A percentile compares a stretch with the other conserved stretches of the same genome.
phyloP scores from a whole-genome alignment of 2,329 filamentous ascomycete genomes.

The Metarhizium brunneum region DNA sequence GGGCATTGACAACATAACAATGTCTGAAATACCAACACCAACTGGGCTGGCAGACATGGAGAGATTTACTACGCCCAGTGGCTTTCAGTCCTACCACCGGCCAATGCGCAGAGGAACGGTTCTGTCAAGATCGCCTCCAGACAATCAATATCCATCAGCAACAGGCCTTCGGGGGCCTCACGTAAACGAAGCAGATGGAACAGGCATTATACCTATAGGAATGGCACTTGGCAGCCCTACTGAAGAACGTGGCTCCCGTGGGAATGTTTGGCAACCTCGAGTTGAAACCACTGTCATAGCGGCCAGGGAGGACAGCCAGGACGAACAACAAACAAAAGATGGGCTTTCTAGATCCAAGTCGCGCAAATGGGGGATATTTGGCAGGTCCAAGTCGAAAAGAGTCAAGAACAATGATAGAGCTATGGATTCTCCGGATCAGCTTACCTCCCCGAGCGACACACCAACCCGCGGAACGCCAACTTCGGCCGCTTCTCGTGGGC shows the following conservation, averaged over 20 bases:
- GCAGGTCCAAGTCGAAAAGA: conserved; percentile 28
- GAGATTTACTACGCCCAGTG: not conserved
- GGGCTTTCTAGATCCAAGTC: conserved; percentile 33
- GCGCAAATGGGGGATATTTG: conserved; percentile 52
- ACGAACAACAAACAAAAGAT: conserved; percentile 11
- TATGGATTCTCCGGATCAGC: conserved; percentile 9
- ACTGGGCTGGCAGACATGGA: not conserved
- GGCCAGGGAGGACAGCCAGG: conserved; percentile 8
- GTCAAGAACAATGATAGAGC: conserved; percentile 7
- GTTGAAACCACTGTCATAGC: conserved; percentile 15
- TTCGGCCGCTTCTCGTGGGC: not conserved
- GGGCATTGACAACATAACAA: not conserved
- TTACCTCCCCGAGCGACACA: not conserved
- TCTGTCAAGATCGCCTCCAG: conserved; percentile 30
- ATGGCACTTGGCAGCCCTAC: conserved; percentile 66
- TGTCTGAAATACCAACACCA: not conserved
- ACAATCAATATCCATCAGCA: not conserved
- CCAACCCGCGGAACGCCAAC: not conserved
- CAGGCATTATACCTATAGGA: conserved; percentile 46
- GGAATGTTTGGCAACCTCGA: conserved; percentile 20
- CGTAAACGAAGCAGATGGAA: conserved; percentile 21
- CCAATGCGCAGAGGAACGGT: not conserved
- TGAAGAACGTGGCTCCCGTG: conserved; percentile 22
- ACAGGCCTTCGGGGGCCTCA: not conserved
- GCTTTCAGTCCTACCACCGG: not conserved